Percentiles rank a stretch among this genome's conserved stretches.
phyloP scores from a whole-genome alignment of 2,329 filamentous ascomycete species.

The Magnaporthiopsis incrustans region DNA sequence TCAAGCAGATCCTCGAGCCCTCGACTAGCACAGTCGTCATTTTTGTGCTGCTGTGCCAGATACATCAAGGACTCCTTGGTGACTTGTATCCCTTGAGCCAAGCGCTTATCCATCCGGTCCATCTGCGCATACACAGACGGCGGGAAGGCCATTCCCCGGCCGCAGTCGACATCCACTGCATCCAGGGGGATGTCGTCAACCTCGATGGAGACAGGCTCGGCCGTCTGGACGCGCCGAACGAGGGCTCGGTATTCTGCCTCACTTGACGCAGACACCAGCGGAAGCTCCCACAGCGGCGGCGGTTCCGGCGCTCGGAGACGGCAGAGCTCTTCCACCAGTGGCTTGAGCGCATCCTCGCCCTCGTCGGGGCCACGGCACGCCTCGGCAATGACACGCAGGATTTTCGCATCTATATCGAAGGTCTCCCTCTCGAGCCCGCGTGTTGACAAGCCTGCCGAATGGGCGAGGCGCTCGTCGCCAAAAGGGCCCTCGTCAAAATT shows the following conservation, averaged over 20 bases:
- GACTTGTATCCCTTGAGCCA: neutral
- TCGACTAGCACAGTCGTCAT: neutral
- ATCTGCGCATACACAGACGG: neutral
- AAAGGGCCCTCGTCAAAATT: neutral
- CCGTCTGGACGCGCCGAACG: neutral
- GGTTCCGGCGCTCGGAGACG: neutral
- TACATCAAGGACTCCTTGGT: neutral
- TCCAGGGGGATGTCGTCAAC: neutral
- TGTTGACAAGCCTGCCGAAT: too few species aligned
- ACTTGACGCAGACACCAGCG: neutral
- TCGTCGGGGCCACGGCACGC: neutral
- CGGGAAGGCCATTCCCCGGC: neutral
- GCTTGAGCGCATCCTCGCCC: neutral
- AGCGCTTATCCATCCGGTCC: neutral
- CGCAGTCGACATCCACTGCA: neutral
- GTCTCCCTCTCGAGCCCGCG: neutral
- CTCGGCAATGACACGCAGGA: neutral
- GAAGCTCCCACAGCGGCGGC: neutral
- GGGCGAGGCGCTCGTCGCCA: neutral
- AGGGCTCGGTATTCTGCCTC: conserved; percentile 1
- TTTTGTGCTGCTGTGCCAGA: neutral
- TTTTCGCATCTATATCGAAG: neutral
- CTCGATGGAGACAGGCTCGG: neutral
- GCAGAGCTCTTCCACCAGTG: neutral
- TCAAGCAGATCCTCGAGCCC: neutral